These are phyloP conservation scores for Thymus mandschuricus DNA, from an alignment of 257 asterid genomes.

Conservation along the genomic window DNA sequence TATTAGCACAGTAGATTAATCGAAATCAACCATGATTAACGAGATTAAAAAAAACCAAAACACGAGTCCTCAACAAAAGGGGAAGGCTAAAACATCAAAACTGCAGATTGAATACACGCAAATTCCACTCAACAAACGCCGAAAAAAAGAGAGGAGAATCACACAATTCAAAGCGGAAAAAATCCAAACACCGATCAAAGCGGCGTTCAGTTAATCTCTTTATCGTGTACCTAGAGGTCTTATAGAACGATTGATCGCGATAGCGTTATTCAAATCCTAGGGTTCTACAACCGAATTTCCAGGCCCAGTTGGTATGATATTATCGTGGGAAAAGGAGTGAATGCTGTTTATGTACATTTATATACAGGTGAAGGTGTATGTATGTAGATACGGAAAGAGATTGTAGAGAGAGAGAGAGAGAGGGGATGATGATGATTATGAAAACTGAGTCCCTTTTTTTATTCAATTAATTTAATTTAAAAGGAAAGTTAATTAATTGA, in stretches of 20 bases:
- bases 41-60: constrained; percentile 17
- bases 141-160: neutral
- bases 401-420: constrained; percentile 20
- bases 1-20: constrained; percentile 2
- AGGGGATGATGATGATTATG: constrained; percentile 25
- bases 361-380: constrained; percentile 25
- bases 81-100: neutral
- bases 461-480: neutral
- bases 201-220: constrained; percentile 8
- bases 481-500: neutral
- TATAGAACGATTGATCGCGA: constrained; percentile 31
- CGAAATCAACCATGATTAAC: constrained; percentile 23
- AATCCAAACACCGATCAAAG: constrained; percentile 22
- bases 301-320: constrained; percentile 24
- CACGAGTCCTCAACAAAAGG: constrained; percentile 5
- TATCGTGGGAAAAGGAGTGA: constrained; percentile 25
- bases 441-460: constrained; percentile 22
- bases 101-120: neutral
- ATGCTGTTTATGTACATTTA: constrained; percentile 22
- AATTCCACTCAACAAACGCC: constrained; percentile 19
- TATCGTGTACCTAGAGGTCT: constrained; percentile 36
- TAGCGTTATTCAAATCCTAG: constrained; percentile 34
- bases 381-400: constrained; percentile 32
- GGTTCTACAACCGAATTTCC: constrained; percentile 31
- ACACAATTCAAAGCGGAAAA: neutral